A percentile compares a stretch with the other conserved stretches of the same genome.
phyloP scores from a whole-genome alignment of 2,329 filamentous ascomycete species.

The Cladobotryum mycophilum region DNA sequence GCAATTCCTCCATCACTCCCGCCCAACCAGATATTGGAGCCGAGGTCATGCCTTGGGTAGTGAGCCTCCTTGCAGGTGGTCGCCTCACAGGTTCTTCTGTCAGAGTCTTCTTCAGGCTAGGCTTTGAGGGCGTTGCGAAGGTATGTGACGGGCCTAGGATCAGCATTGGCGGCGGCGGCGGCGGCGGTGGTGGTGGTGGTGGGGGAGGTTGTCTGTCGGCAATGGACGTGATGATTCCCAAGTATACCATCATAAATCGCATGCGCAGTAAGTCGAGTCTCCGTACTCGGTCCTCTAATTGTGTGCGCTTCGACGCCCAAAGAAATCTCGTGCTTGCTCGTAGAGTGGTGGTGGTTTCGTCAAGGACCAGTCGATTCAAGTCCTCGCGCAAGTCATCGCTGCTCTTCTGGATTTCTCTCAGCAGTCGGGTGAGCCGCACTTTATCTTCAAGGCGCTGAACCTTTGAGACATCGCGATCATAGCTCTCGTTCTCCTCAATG shows the following conservation, averaged over 20 bases:
- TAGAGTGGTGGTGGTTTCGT: conserved; percentile 36
- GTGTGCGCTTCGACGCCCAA: conserved; percentile 50
- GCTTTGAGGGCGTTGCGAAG: conserved; percentile 25
- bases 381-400: conserved; percentile 58
- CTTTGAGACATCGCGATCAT: conserved; percentile 53
- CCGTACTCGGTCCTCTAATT: conserved; percentile 51
- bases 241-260: conserved; percentile 58
- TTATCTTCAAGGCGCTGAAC: conserved; percentile 57
- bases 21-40: conserved; percentile 53
- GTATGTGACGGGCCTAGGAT: conserved; percentile 29
- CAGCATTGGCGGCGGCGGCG: conserved; percentile 21
- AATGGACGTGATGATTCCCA: conserved; percentile 47
- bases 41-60: conserved; percentile 45
- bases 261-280: conserved; percentile 56
- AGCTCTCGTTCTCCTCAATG: conserved; percentile 57
- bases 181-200: conserved; percentile 9
- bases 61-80: conserved; percentile 46
- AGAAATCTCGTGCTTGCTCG: conserved; percentile 45
- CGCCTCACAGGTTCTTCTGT: conserved; percentile 39
- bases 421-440: conserved; percentile 49
- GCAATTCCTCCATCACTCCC: conserved; percentile 57
- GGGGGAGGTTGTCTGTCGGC: conserved; percentile 29
- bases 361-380: conserved; percentile 46
- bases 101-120: conserved; percentile 34
- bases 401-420: conserved; percentile 56